Evolutionary conservation across 345 rosid genomes (phyloP).

Genomic region (Pseudoturritis turrita): DNA sequence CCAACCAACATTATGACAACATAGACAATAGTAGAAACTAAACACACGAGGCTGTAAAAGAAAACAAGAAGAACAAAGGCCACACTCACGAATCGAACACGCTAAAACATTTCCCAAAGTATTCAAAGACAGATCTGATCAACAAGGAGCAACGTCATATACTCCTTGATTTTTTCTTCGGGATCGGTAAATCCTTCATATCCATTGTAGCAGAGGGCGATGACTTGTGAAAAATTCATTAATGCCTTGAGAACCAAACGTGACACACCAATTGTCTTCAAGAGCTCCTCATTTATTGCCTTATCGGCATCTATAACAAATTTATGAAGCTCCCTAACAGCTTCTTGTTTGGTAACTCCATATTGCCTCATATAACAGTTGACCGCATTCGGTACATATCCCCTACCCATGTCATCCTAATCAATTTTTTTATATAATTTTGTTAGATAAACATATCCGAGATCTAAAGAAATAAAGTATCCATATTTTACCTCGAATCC

Average conservation of each 20-base stretch:
- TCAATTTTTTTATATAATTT: not conserved
- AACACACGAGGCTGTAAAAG: too few relatives aligned
- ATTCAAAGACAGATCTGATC: too few relatives aligned
- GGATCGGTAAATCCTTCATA: conserved; percentile 5
- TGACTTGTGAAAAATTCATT: not conserved
- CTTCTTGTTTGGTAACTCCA: too few relatives aligned
- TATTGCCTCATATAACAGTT: not conserved
- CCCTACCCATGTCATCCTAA: conserved; percentile 2
- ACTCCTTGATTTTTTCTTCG: not conserved
- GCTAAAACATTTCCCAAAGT: too few relatives aligned
- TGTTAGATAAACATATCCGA: too few relatives aligned
- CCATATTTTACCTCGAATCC: too few relatives aligned
- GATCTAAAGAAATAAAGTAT: too few relatives aligned
- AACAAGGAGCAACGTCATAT: too few relatives aligned
- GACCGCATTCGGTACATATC: not conserved
- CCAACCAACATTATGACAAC: too few relatives aligned
- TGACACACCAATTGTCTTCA: not conserved
- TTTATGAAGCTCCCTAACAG: not conserved
- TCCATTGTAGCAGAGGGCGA: not conserved
- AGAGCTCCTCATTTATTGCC: not conserved
- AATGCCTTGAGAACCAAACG: not conserved
- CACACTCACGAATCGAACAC: too few relatives aligned
- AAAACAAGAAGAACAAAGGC: too few relatives aligned
- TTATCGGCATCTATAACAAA: not conserved
- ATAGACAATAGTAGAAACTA: too few relatives aligned